Evolutionary conservation across 768 basidiomycete species (phyloP).

Genomic region (Macrolepiota fuliginosa): DNA sequence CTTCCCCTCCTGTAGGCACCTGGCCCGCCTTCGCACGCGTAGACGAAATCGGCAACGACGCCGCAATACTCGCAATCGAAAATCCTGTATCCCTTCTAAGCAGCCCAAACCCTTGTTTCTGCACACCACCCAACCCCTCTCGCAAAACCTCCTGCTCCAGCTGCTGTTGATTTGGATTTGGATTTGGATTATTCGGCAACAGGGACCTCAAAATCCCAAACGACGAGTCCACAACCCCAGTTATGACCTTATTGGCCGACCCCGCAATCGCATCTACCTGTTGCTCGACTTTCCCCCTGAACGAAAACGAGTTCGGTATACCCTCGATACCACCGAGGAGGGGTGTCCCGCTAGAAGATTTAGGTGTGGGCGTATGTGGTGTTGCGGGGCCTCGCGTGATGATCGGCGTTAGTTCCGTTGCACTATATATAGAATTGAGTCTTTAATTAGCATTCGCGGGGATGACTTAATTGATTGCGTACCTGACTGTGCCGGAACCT

Average conservation of each 20-base stretch:
- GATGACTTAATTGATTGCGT: constrained; percentile 15
- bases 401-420: constrained; percentile 80
- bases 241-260: constrained; percentile 82
- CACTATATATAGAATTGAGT: constrained; percentile 40
- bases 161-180: not conserved
- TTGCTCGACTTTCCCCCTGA: constrained; percentile 76
- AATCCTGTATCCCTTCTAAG: constrained; percentile 70
- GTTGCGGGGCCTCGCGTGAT: constrained; percentile 54
- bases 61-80: constrained; percentile 73
- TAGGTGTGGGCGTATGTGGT: constrained; percentile 32
- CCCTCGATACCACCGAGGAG: constrained; percentile 28
- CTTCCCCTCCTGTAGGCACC: constrained; percentile 28
- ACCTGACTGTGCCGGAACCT: constrained; percentile 63
- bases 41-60: constrained; percentile 55
- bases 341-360: not conserved
- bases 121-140: constrained; percentile 12
- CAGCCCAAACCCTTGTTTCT: constrained; percentile 51
- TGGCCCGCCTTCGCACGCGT: constrained; percentile 31
- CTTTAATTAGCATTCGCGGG: not conserved
- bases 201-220: constrained; percentile 85
- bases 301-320: constrained; percentile 49
- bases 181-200: constrained; percentile 41
- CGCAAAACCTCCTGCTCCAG: not conserved
- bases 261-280: constrained; percentile 77
- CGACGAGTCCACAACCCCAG: constrained; percentile 86